These are phyloP conservation scores for Saccharomycopsis hybrid DNA, from an alignment of 1,139 yeast species.

Conservation along the genomic window DNA sequence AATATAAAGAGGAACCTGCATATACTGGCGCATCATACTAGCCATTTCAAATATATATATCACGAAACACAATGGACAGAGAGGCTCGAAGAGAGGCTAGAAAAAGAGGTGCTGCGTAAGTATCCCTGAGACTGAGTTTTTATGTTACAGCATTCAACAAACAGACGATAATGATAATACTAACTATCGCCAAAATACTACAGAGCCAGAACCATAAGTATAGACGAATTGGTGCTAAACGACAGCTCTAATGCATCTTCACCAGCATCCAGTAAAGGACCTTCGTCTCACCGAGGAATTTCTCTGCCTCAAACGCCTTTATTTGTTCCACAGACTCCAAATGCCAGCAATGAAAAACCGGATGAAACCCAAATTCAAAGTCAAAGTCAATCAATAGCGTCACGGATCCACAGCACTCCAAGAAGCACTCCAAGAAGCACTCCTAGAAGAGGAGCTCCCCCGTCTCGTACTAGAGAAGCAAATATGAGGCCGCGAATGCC, in stretches of 20 bases:
- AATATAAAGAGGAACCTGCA: too few relatives aligned
- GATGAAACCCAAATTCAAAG: background rate
- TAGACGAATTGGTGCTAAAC: background rate
- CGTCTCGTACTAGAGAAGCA: background rate
- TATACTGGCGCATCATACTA: too few relatives aligned
- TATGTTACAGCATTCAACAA: background rate
- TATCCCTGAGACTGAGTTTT: background rate
- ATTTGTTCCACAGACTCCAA: too few relatives aligned
- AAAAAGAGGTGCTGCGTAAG: background rate
- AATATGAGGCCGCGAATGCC: background rate
- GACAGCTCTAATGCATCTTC: background rate
- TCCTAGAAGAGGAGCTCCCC: background rate
- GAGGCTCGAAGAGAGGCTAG: background rate
- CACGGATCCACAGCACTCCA: background rate
- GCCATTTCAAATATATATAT: too few relatives aligned
- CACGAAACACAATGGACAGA: background rate
- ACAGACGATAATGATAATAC: background rate
- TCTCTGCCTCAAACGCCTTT: too few relatives aligned
- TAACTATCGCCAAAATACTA: background rate
- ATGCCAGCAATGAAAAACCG: background rate
- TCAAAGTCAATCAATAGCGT: background rate
- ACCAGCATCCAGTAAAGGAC: background rate
- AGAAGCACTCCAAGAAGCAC: background rate
- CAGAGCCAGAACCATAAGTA: background rate
- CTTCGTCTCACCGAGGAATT: too few relatives aligned